Base-by-base conservation (phyloP, 108 stramenopile genomes). In the Phaeodactylum tricornutum region DNA sequence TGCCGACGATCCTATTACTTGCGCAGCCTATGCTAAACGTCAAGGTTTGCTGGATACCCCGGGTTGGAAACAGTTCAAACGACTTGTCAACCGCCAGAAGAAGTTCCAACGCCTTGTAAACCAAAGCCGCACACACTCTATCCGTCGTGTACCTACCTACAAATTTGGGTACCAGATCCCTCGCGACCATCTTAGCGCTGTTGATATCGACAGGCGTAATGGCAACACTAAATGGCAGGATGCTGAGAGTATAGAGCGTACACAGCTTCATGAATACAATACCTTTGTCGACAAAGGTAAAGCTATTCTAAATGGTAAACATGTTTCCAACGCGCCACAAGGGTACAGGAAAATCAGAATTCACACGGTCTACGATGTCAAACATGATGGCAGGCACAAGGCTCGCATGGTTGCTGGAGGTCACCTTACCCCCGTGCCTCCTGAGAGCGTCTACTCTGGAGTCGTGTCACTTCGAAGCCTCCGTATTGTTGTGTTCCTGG, bases 321-420 rank as follows among this genome's bases (percentile, higher is more conserved):
- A n/a, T n/a, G n/a, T n/a, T n/a, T n/a, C n/a, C n/a, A n/a, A n/a
- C n/a, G n/a, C n/a, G n/a, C n/a, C n/a, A n/a, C n/a, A n/a, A 23
- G 4, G 42, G 11, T 72, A 36, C 38, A 29, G 63, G 39, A 57
- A 46, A 39, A 72, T 63, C 24, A 27, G 39, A 25, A 34, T 62
- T 2, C 65, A 72, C 34, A 6, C 59, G 1, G 48, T 67, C 14
- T 73, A 43, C 31, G 67, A 35, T 16, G 42, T 57, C 17, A 72
- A 72, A 52, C 71, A 72, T 29, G 57, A 72, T 42, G 41, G 37
- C 9, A 23, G 62, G 0, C 52, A 45, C 33, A 71, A 71, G 51
- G 61, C 59, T 12, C 49, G 57, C n/a, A 23, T 57, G 0, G 67
- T 69, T 24, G 67, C 48, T 15, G 66, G 43, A 26, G 67, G 67